phyloP scores from a whole-genome alignment of 1,284 basidiomycete genomes.

The Pascua sp. region DNA sequence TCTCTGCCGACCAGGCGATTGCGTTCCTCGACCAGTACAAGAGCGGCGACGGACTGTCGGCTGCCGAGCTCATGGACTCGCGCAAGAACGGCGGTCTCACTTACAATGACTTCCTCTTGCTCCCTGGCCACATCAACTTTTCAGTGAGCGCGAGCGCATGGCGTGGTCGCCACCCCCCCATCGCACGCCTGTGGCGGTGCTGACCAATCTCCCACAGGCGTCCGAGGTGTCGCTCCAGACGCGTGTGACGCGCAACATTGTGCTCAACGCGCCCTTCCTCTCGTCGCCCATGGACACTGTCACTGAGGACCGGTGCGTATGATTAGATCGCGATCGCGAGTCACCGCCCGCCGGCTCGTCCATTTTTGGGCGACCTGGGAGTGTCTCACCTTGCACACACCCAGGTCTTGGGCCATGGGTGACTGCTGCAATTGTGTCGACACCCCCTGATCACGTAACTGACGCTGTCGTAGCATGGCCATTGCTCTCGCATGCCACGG shows the following conservation, averaged over 20 bases:
- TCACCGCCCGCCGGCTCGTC: too few relatives aligned
- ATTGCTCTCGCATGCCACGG: slow-evolving; percentile 92
- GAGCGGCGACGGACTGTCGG: slow-evolving; percentile 78
- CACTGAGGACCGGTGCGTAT: slow-evolving; percentile 70
- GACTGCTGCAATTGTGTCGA: too few relatives aligned
- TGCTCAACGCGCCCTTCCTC: slow-evolving; percentile 92
- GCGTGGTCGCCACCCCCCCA: neutral
- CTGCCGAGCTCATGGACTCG: slow-evolving; percentile 87
- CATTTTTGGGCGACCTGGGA: too few relatives aligned
- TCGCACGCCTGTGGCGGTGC: neutral
- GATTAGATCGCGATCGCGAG: neutral
- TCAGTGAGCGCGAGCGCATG: slow-evolving; percentile 54
- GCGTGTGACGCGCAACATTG: slow-evolving; percentile 82
- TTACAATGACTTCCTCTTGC: slow-evolving; percentile 89
- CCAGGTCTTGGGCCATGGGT: too few relatives aligned
- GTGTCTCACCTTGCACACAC: too few relatives aligned
- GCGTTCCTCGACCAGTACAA: slow-evolving; percentile 70
- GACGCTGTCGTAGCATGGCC: slow-evolving; percentile 64
- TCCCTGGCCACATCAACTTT: slow-evolving; percentile 97
- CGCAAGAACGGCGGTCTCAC: slow-evolving; percentile 86
- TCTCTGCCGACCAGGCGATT: slow-evolving; percentile 56
- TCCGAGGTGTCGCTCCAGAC: slow-evolving; percentile 75
- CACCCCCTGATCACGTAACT: neutral
- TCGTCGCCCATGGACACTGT: slow-evolving; percentile 99
- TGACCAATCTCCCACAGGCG: slow-evolving; percentile 25